Conservation (phyloP, 352 stramenopile genomes). For the Pythium sp. region DNA sequence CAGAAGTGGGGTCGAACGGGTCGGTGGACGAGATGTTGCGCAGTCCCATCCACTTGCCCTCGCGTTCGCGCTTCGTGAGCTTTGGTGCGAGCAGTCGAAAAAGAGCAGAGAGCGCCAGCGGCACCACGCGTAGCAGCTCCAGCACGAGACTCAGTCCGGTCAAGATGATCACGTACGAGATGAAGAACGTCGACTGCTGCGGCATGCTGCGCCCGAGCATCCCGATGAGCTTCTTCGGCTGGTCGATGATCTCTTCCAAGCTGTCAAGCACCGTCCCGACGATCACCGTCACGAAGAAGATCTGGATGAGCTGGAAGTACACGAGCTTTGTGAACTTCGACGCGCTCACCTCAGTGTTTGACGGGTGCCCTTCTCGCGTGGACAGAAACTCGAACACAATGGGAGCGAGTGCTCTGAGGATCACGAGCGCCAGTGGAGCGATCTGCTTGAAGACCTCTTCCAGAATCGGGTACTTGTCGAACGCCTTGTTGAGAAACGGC, state of each 20-base stretch:
- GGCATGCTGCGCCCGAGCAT: constrained; percentile 78
- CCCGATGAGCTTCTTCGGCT: constrained; percentile 59
- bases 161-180: constrained; percentile 76
- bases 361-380: constrained; percentile 60
- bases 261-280: constrained; percentile 76
- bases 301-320: constrained; percentile 82
- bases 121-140: constrained; percentile 62
- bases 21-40: constrained; percentile 44
- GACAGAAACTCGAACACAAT: constrained; percentile 69
- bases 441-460: constrained; percentile 71
- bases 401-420: constrained; percentile 55
- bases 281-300: constrained; percentile 80
- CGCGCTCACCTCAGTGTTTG: constrained; percentile 58
- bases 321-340: constrained; percentile 73
- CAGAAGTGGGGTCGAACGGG: constrained; percentile 55
- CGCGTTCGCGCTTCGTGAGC: constrained; percentile 54
- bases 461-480: constrained; percentile 60
- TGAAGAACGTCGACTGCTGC: constrained; percentile 84
- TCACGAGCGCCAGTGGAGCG: constrained; percentile 57
- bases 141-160: constrained; percentile 57
- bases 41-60: constrained; percentile 55
- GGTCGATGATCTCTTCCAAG: constrained; percentile 65
- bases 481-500: constrained; percentile 61
- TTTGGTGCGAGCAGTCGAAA: constrained; percentile 62
- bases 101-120: constrained; percentile 41